A percentile compares a stretch with the other conserved stretches of the same genome.
Evolutionary conservation across 2,329 filamentous ascomycete species (phyloP).

Genomic region (Penicillium freii): DNA sequence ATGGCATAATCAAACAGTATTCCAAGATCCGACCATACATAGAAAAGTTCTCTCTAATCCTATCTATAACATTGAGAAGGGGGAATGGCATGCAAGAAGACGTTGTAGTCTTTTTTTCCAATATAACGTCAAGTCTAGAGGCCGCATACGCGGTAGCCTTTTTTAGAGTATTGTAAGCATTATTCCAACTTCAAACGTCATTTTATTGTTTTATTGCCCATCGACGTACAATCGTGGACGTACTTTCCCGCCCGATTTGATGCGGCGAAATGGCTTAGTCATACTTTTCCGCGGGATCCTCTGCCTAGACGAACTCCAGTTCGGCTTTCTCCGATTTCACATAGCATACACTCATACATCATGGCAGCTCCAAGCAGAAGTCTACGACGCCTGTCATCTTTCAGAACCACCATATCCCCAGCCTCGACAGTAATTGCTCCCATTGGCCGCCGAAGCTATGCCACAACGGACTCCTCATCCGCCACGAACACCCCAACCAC

Average conservation of each 20-base stretch:
- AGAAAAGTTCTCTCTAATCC: neutral
- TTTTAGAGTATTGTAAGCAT: neutral
- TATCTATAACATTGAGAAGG: neutral
- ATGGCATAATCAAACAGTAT: constrained; percentile 9
- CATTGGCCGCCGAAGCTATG: constrained; percentile 35
- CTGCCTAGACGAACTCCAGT: constrained; percentile 4
- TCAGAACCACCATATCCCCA: constrained; percentile 24
- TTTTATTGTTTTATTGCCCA: neutral
- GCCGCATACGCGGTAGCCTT: neutral
- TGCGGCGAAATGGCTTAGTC: constrained; percentile 1
- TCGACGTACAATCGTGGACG: neutral
- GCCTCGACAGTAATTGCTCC: constrained; percentile 14
- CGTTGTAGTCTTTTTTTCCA: neutral
- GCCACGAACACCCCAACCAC: constrained; percentile 45
- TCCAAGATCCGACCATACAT: neutral
- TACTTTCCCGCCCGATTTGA: constrained; percentile 5
- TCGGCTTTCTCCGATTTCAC: constrained; percentile 7
- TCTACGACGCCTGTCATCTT: constrained; percentile 34
- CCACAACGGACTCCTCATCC: constrained; percentile 40
- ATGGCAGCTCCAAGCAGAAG: constrained; percentile 37
- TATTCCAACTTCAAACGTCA: neutral
- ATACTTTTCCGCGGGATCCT: constrained; percentile 10
- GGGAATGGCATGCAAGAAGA: neutral
- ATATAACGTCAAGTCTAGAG: no score
- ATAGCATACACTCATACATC: constrained; percentile 16